These are phyloP conservation scores for Tolypocladium endophyticum DNA, from an alignment of 2,329 filamentous ascomycete species.

Conservation along the genomic window DNA sequence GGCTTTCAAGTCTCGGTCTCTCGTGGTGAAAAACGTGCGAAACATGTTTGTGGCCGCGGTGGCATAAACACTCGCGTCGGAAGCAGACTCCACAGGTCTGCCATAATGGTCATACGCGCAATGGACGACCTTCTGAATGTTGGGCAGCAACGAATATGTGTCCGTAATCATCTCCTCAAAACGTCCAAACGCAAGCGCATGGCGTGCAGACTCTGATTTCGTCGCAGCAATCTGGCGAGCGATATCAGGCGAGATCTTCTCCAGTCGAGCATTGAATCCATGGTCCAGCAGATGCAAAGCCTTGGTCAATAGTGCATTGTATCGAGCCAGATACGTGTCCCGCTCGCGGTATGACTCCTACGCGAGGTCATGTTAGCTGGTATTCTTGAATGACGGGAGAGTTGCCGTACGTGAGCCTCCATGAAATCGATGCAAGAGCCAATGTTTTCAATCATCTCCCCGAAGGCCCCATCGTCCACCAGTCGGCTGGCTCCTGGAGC, in stretches of 20 bases:
- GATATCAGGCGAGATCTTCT: conserved; percentile 44
- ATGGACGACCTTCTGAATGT: conserved; percentile 40
- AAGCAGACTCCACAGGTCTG: conserved; percentile 27
- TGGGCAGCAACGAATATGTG: conserved; percentile 44
- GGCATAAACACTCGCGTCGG: conserved; percentile 40
- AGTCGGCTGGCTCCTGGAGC: conserved; percentile 80
- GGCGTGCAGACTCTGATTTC: conserved; percentile 47
- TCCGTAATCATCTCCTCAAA: conserved; percentile 49
- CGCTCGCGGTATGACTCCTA: conserved; percentile 79
- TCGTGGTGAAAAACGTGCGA: conserved; percentile 38
- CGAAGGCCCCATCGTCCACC: conserved; percentile 75
- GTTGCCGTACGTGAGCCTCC: conserved; percentile 61
- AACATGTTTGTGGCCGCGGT: conserved; percentile 45
- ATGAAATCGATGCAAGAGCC: conserved; percentile 92
- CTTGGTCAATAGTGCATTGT: conserved; percentile 67
- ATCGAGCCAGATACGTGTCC: conserved; percentile 77
- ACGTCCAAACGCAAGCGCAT: conserved; percentile 49
- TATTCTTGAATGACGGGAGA: background rate
- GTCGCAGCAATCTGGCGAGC: conserved; percentile 42
- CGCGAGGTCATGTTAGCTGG: background rate
- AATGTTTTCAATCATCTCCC: conserved; percentile 76
- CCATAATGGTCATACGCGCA: conserved; percentile 43
- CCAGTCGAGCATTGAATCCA: conserved; percentile 40
- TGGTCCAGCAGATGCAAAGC: conserved; percentile 52
- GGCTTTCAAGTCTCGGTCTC: conserved; percentile 42